Base-by-base conservation (phyloP, 139 green algal genomes). In the Coelastrella sp. region DNA sequence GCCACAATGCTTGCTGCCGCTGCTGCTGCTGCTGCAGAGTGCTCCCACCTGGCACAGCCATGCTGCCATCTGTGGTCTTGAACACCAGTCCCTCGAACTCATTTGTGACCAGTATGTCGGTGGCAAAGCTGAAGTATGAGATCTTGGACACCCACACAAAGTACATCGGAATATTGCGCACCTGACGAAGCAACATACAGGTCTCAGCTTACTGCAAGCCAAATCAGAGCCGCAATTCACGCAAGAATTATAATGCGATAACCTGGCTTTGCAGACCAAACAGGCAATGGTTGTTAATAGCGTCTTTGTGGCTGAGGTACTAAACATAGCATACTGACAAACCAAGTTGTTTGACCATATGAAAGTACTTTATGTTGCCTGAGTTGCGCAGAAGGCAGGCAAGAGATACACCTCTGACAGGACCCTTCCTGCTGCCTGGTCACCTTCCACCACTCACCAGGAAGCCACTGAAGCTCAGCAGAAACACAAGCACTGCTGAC, bases 31-130 rank as follows among this genome's bases (percentile, higher is more conserved):
- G 57, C 57, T 30, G 57, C 19, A 7, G 15, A 17, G 13, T 32
- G 45, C 11, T 1, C n/a, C n/a, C 1, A 57, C 45, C 45, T 57
- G 45, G 45, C 15, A 57, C 45, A 57, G 45, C 45, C 15, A 13
- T 13, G 1, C 11, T 57, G 45, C 77, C 77, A 30, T 81, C 71
- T 30, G 62, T 40, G 51, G 51, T 71, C 23, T 9, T 62, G 64
- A 91, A 82, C 8, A 13, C 51, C 6, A 89, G 77, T 23, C 88
- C 88, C 4, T 66, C 66, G 48, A 91, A 89, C 78, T 91, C 88
- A 41, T 87, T 89, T 34, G 59, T 79, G 53, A 86, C 86, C 59
- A 89, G 59, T 32, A 69, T 63, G 71, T 81, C 83, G 2, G 83
- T 88, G 37, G 86, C 86, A 27, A 84, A 84, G 2, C 67, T 78